Base-by-base conservation (phyloP, 2,329 filamentous ascomycete species). In the Cladosporium colombiae region DNA sequence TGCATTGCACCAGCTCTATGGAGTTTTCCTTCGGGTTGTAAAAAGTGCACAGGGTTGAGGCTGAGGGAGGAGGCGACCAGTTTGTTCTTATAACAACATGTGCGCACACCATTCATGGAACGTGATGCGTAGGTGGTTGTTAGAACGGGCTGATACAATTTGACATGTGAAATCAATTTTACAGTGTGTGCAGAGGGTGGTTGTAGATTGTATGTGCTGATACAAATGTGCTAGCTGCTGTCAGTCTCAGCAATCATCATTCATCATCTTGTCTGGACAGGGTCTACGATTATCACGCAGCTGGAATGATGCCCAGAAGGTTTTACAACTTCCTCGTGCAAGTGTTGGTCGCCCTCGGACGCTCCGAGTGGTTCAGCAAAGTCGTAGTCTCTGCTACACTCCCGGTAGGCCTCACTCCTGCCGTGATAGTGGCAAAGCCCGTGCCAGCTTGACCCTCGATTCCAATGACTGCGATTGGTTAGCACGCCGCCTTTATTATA, bases 1-100 rank as follows among this genome's bases (percentile, higher is more conserved):
- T 44, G 59, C 59, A 18, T 62, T 62, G 50, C 50, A 49, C 21
- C 35, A 46, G 16, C 61, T 63, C 61, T 56, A 63, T 50, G 61
- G 35, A 63, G 61, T 63, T 63, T 23, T 31, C 50, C 50, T 35
- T n/a, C 8, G 61, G 50, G 61, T 37, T 49, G 50, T 55, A 46
- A 63, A 63, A 56, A n/a, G 33, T 56, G 50, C 61, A 31, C 61
- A 56, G 61, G 16, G 18, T 40, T 16, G 31, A 37, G 23, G 50
- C 44, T 23, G 61, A 56, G 61, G 61, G 61, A 63, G 61, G 61
- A 63, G 61, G 46, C 61, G 33, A 37, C 61, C 61, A 31, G 50
- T 25, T 44, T 23, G 49, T 23, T 23, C 29, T 44, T 49, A 21
- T 14, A 29, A 27, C 21, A 25, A 56, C 33, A 29, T 40, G n/a